These are phyloP conservation scores for Wickerhamomyces canadensis DNA, from an alignment of 805 yeast species.

Conservation along the genomic window DNA sequence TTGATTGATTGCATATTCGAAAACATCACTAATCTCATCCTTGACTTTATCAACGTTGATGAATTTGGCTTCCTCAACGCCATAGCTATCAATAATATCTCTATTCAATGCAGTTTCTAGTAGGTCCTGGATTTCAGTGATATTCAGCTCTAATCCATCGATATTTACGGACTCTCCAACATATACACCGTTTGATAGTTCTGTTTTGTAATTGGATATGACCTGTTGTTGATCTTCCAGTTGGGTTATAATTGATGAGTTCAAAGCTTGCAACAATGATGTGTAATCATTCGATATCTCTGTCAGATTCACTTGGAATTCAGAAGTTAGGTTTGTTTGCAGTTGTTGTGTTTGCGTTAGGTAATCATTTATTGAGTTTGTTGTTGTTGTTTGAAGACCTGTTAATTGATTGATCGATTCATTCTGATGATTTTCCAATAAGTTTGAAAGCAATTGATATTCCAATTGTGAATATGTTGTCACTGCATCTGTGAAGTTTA, in stretches of 20 bases:
- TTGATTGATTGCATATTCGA: neutral
- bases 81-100: neutral
- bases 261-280: neutral
- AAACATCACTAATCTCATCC: neutral
- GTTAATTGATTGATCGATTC: neutral
- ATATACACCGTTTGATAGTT: neutral
- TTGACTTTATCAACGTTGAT: neutral
- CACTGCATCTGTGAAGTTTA: neutral
- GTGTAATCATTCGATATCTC: neutral
- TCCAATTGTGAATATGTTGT: neutral
- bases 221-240: neutral
- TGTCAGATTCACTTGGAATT: neutral
- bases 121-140: neutral
- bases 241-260: neutral
- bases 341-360: neutral
- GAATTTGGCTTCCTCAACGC: no score
- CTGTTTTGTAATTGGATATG: neutral
- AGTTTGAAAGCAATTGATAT: neutral
- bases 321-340: neutral
- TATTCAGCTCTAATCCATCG: neutral
- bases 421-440: neutral
- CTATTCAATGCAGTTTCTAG: neutral
- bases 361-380: neutral
- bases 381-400: neutral
- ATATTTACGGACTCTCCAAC: slow-evolving; percentile 2